phyloP scores from a whole-genome alignment of 805 yeast species.

The Yueomyces sp. region DNA sequence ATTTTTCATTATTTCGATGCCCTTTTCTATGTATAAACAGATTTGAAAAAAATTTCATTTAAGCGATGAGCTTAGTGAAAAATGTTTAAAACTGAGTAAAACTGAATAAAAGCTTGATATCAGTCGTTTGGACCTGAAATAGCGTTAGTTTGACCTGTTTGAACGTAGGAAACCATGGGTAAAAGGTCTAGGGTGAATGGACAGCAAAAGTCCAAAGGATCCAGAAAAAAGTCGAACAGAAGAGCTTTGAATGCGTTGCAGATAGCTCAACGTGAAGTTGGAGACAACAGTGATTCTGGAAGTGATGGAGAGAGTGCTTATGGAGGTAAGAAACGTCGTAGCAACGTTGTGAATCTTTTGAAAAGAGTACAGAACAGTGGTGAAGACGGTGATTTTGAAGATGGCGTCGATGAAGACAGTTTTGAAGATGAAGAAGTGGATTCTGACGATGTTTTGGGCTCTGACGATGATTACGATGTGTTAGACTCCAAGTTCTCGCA shows the following conservation, averaged over 20 bases:
- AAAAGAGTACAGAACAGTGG: conserved; percentile 8
- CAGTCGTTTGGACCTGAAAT: too few relatives aligned
- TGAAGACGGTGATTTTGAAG: conserved; percentile 4
- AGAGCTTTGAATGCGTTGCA: conserved; percentile 40
- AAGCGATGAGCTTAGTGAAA: too few relatives aligned
- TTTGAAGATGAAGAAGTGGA: conserved; percentile 57
- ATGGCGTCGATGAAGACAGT: conserved; percentile 19
- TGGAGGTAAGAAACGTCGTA: conserved; percentile 17
- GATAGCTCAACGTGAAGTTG: conserved; percentile 31
- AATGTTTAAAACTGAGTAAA: too few relatives aligned
- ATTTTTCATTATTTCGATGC: too few relatives aligned
- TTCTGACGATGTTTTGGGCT: conserved; percentile 82
- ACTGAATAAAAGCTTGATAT: too few relatives aligned
- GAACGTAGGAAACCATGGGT: too few relatives aligned
- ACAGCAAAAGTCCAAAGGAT: not conserved
- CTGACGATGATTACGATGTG: conserved; percentile 59
- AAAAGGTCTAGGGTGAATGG: too few relatives aligned
- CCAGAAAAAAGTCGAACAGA: conserved; percentile 17
- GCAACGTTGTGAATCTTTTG: conserved; percentile 28
- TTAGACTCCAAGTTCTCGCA: conserved; percentile 57
- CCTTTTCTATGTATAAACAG: too few relatives aligned
- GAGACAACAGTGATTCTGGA: conserved; percentile 7
- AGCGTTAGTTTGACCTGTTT: too few relatives aligned
- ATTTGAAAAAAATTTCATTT: too few relatives aligned
- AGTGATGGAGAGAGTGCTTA: not conserved